Evolutionary conservation across 2,329 filamentous ascomycete species (phyloP).

Genomic region (Mollisiaceae sp.): DNA sequence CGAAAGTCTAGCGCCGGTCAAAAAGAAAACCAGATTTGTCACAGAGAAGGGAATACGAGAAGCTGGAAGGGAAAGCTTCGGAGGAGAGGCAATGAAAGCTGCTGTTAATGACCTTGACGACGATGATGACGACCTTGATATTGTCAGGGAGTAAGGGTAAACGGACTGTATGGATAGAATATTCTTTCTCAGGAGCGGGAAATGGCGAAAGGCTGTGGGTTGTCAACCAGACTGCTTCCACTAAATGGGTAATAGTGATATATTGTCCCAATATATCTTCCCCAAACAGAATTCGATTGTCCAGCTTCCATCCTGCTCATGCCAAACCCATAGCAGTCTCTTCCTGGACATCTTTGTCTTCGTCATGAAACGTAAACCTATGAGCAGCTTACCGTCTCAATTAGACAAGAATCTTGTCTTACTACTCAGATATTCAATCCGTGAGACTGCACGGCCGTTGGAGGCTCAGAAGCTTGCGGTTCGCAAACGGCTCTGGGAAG

Average conservation of each 20-base stretch:
- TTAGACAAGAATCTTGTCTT: too few relatives aligned
- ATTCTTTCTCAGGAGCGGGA: not conserved
- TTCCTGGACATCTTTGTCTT: not conserved
- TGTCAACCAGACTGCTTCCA: not conserved
- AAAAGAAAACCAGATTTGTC: slow-evolving; percentile 80
- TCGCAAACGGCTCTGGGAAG: not conserved
- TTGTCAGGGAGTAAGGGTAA: slow-evolving; percentile 33
- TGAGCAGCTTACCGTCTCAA: too few relatives aligned
- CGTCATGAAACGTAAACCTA: not conserved
- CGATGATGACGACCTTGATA: slow-evolving; percentile 43
- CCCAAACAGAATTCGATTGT: not conserved
- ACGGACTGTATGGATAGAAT: slow-evolving; percentile 1
- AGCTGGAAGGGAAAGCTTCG: slow-evolving; percentile 75
- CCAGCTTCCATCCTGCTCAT: not conserved
- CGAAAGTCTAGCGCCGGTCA: slow-evolving; percentile 54
- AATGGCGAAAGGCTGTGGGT: not conserved
- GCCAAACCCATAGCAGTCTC: not conserved
- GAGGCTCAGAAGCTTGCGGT: not conserved
- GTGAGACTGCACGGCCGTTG: not conserved
- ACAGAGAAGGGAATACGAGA: slow-evolving; percentile 79
- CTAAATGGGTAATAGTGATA: not conserved
- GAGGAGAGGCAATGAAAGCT: slow-evolving; percentile 50
- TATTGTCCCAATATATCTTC: not conserved
- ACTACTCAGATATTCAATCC: not conserved
- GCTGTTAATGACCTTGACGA: slow-evolving; percentile 38